A percentile compares a stretch with the other conserved stretches of the same genome.
Conservation (phyloP, 2,329 filamentous ascomycete genomes). For the Sclerotinia nivalis region DNA sequence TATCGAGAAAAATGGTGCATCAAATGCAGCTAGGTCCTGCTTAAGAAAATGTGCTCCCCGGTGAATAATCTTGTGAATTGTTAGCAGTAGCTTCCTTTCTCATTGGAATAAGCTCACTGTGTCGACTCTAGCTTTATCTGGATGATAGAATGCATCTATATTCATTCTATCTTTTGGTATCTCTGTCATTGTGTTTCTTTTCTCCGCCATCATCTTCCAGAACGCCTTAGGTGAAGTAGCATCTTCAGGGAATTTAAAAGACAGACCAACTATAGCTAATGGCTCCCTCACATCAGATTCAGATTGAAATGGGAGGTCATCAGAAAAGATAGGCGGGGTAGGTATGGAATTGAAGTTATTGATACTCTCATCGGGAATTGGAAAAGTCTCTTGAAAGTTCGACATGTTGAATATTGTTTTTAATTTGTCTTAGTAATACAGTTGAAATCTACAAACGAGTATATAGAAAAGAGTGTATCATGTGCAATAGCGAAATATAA, state of each 20-base stretch:
- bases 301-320: not conserved
- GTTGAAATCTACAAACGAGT: not conserved
- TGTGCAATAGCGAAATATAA: not conserved
- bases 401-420: not conserved
- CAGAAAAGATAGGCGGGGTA: not conserved
- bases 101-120: not conserved
- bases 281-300: conserved; percentile 36
- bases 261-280: conserved; percentile 55
- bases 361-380: not conserved
- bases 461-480: not conserved
- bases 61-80: not conserved
- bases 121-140: conserved; percentile 1
- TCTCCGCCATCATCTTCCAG: conserved; percentile 51
- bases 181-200: conserved; percentile 51
- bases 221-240: conserved; percentile 48
- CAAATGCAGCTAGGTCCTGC: conserved; percentile 28
- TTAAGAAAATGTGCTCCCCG: conserved; percentile 21
- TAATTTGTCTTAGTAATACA: not conserved
- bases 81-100: not conserved
- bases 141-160: conserved; percentile 27
- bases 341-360: not conserved
- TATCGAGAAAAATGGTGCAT: conserved; percentile 33
- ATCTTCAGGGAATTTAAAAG: conserved; percentile 54
- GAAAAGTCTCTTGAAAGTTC: not conserved
- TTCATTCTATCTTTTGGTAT: conserved; percentile 28